A percentile compares a stretch with the other conserved stretches of the same genome.
phyloP scores from a whole-genome alignment of 2,329 filamentous ascomycete species.

The Fusarium penzigii region DNA sequence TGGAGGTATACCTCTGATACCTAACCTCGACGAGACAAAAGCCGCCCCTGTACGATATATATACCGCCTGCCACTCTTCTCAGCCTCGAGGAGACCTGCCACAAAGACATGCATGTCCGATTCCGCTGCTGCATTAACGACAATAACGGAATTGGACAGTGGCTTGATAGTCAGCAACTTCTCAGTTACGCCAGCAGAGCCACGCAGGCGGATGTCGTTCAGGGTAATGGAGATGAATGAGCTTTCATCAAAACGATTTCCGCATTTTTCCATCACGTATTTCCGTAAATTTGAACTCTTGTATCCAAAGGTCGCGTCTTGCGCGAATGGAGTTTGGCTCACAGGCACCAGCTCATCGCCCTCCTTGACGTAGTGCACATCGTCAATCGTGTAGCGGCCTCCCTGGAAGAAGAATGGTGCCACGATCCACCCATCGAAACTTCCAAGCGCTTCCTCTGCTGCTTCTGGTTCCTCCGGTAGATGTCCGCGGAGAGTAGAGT shows the following conservation, averaged over 20 bases:
- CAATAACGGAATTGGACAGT: constrained; percentile 44
- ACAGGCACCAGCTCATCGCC: constrained; percentile 42
- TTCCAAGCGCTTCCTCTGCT: constrained; percentile 49
- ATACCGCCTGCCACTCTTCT: constrained; percentile 34
- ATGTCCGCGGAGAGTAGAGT: constrained; percentile 58
- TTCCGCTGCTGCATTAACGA: constrained; percentile 56
- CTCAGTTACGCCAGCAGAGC: not conserved
- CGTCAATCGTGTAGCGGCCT: constrained; percentile 55
- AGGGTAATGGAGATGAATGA: constrained; percentile 32
- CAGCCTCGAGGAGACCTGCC: constrained; percentile 44
- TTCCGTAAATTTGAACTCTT: constrained; percentile 45
- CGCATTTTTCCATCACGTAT: constrained; percentile 55
- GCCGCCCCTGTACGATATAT: constrained; percentile 42
- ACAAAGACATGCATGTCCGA: constrained; percentile 58
- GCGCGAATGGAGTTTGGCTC: constrained; percentile 54
- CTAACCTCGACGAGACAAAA: constrained; percentile 48
- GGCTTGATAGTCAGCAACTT: constrained; percentile 37
- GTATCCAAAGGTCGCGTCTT: constrained; percentile 59
- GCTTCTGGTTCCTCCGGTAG: constrained; percentile 56
- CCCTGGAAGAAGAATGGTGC: constrained; percentile 61
- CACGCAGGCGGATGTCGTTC: not conserved
- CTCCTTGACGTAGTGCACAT: constrained; percentile 60
- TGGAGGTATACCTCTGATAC: constrained; percentile 50
- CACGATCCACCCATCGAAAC: constrained; percentile 53
- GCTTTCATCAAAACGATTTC: not conserved